Evolutionary conservation across 192 early-diverging fungal genomes (phyloP).

Genomic region (Polychytrium aggregatum): DNA sequence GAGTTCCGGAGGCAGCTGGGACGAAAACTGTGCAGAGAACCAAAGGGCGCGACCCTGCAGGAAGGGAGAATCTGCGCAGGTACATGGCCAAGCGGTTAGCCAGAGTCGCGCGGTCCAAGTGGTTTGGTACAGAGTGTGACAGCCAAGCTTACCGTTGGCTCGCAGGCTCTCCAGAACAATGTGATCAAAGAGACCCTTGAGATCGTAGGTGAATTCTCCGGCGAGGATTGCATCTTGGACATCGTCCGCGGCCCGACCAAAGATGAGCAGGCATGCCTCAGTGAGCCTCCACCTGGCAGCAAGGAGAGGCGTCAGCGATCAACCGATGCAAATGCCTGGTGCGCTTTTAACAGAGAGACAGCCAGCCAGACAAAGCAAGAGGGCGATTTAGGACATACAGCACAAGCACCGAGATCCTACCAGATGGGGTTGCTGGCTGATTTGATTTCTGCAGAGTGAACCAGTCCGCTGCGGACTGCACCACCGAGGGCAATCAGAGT

Average conservation of each 20-base stretch:
- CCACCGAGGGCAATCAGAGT: too few species aligned
- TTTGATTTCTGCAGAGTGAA: too few species aligned
- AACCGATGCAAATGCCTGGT: background rate
- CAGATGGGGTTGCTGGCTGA: too few species aligned
- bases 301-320: too few species aligned
- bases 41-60: conserved; percentile 84
- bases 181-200: conserved; percentile 68
- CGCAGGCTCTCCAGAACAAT: conserved; percentile 70
- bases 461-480: too few species aligned
- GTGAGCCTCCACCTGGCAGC: conserved; percentile 69
- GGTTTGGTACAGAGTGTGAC: too few species aligned
- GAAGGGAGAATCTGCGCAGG: conserved; percentile 56
- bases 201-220: conserved; percentile 37
- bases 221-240: conserved; percentile 43
- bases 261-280: conserved; percentile 69
- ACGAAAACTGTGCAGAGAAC: conserved; percentile 72
- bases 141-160: too few species aligned
- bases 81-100: too few species aligned
- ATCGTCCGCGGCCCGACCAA: conserved; percentile 54
- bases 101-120: too few species aligned
- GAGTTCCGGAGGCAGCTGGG: conserved; percentile 53
- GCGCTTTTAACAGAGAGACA: background rate
- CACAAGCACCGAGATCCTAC: too few species aligned
- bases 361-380: too few species aligned
- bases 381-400: too few species aligned